phyloP scores from a whole-genome alignment of 352 stramenopile species.

The Phytopythium kandeliae region DNA sequence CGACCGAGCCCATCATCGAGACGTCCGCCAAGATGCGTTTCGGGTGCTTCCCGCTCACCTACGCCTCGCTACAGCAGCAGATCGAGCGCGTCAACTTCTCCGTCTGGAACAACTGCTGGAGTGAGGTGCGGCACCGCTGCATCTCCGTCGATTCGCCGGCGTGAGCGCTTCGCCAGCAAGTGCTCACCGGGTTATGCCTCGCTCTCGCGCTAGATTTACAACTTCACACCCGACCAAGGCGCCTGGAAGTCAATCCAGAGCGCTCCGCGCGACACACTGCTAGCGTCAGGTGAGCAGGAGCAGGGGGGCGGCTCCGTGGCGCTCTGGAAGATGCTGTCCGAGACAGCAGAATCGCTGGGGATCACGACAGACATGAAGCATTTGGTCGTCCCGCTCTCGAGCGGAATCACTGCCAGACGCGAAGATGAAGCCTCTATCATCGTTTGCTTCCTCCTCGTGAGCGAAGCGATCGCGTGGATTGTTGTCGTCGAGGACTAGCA shows the following conservation, averaged over 20 bases:
- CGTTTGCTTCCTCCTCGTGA: conserved; percentile 41
- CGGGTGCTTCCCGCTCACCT: conserved; percentile 51
- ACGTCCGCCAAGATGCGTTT: conserved; percentile 54
- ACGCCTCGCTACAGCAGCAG: conserved; percentile 70
- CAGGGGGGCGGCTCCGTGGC: conserved; percentile 18
- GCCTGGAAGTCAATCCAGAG: conserved; percentile 34
- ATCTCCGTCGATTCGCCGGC: too few relatives aligned
- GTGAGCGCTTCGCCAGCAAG: too few relatives aligned
- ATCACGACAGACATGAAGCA: conserved; percentile 27
- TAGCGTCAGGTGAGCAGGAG: conserved; percentile 19
- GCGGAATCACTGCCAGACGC: conserved; percentile 19
- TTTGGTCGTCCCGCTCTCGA: conserved; percentile 52
- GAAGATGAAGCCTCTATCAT: conserved; percentile 20
- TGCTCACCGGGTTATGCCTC: too few relatives aligned
- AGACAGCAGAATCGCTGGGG: conserved; percentile 37
- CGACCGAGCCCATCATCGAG: conserved; percentile 72
- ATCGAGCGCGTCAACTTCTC: conserved; percentile 63
- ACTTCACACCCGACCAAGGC: conserved; percentile 59
- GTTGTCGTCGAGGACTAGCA: neutral
- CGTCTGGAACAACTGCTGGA: conserved; percentile 81
- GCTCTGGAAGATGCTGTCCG: conserved; percentile 46
- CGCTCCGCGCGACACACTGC: conserved; percentile 23
- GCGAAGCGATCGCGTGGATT: too few relatives aligned
- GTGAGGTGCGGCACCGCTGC: conserved; percentile 32
- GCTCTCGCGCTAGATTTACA: conserved; percentile 44